phyloP scores from a whole-genome alignment of 2,329 filamentous ascomycete species.

The Xylariaceae sp. region DNA sequence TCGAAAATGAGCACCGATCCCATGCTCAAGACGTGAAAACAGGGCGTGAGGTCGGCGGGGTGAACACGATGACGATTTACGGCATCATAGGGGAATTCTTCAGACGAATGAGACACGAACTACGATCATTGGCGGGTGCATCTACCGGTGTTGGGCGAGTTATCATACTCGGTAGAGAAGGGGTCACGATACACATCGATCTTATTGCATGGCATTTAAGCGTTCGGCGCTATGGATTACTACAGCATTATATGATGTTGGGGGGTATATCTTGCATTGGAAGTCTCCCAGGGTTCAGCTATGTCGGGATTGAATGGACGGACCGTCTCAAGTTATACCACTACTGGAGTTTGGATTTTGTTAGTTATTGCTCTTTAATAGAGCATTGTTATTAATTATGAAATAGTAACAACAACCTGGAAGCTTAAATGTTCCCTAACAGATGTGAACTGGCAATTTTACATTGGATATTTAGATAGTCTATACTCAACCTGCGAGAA shows the following conservation, averaged over 20 bases:
- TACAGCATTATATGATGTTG: not conserved
- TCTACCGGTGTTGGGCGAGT: conserved; percentile 6
- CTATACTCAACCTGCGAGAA: too few relatives aligned
- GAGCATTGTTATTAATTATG: too few relatives aligned
- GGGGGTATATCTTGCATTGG: not conserved
- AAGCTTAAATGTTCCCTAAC: too few relatives aligned
- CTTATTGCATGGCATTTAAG: conserved; percentile 1
- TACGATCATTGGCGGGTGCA: conserved; percentile 14
- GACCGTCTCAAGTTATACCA: not conserved
- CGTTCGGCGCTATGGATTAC: not conserved
- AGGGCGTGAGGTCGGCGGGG: not conserved
- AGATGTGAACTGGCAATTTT: too few relatives aligned
- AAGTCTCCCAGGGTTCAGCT: not conserved
- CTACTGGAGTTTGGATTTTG: too few relatives aligned
- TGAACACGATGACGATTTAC: not conserved
- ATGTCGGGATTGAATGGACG: not conserved
- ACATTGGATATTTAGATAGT: too few relatives aligned
- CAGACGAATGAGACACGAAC: conserved; percentile 14
- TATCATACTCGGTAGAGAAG: not conserved
- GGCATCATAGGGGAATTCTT: not conserved
- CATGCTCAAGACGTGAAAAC: conserved; percentile 7
- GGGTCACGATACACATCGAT: not conserved
- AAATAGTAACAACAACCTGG: too few relatives aligned
- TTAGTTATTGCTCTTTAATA: too few relatives aligned
- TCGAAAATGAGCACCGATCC: conserved; percentile 18